Base-by-base conservation (phyloP, 2,329 filamentous ascomycete genomes). In the Tolypocladium ophioglossoides region DNA sequence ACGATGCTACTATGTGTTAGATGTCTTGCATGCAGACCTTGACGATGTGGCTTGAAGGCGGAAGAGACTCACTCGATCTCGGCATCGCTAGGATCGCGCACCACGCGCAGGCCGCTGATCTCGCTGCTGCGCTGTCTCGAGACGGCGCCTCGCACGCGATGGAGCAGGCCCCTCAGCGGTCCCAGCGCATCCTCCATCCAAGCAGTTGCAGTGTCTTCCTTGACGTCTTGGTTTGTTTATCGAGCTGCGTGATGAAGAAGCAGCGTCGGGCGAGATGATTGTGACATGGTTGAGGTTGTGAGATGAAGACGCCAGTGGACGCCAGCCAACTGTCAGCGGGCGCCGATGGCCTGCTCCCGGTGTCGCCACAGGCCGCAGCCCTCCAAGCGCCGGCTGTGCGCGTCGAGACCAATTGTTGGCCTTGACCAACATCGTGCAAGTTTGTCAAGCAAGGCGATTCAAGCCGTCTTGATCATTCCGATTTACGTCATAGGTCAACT, bases 51-150 rank as follows among this genome's bases (percentile, higher is more conserved):
- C 27, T 8, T 2, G 24, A 24, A 11, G 14, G 12, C 1, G 0
- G 8, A 8, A 27, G 20, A 8, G 22, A 54, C 61, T 27, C 54
- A 64, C 63, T 64, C 63, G 20, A 64, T 62, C 11, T 61, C 53
- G 35, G 63, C 62, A 55, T 61, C 47, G 30, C 55, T 50, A 9
- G 61, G 54, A n/a, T 64, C 61, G 20, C 52, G 54, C 2, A 64
- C 54, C 12, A 62, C 54, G n/a, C 52, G 54, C 35, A 64, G 52
- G 14, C 63, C 62, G 44, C 44, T 30, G 18, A 2, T 34, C 52
- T 58, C 4, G 24, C 48, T n/a, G 60, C 57, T 34, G 40, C 53
- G 51, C 50, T 57, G 58, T 39, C 61, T 56, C 35, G 59, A 58
- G 27, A 64, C 56, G 22, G 59, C 56, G 20, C 57, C 57, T 49